Conservation (phyloP, 2,329 filamentous ascomycete genomes). For the Dactylellina leptospora region DNA sequence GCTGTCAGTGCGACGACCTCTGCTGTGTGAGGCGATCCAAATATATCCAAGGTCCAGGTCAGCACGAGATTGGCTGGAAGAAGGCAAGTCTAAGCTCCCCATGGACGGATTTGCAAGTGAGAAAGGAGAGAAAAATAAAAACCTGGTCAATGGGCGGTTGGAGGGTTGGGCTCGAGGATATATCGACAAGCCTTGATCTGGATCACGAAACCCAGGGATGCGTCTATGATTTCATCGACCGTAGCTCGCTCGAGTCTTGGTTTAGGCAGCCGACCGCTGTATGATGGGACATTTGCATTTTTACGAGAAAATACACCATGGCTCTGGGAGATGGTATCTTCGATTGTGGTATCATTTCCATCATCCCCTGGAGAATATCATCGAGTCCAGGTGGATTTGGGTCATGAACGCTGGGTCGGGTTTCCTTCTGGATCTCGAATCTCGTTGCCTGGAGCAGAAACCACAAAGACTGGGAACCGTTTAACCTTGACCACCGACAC, state of each 20-base stretch:
- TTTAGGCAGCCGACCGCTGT: conserved; percentile 46
- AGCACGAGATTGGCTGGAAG: conserved; percentile 15
- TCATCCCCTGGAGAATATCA: conserved; percentile 32
- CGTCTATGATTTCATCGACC: no score
- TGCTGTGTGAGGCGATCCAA: conserved; percentile 46
- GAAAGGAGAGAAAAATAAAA: no score
- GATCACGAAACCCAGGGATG: no score
- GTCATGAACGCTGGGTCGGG: background rate
- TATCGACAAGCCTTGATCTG: no score
- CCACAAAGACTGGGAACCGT: conserved; percentile 6
- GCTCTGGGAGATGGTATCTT: background rate
- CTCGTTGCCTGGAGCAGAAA: conserved; percentile 24
- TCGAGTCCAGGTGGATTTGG: conserved; percentile 2
- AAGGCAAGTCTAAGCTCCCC: background rate
- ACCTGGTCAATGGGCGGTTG: conserved; percentile 7
- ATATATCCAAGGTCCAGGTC: conserved; percentile 37
- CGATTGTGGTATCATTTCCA: background rate
- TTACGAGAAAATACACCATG: background rate
- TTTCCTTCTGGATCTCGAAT: conserved; percentile 16
- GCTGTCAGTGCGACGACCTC: conserved; percentile 51
- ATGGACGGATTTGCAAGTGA: background rate
- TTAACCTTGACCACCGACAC: conserved; percentile 23
- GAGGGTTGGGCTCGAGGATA: no score
- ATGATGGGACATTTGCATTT: background rate
- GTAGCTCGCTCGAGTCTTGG: background rate